Conservation (phyloP, 768 basidiomycete genomes). For the Hygrocybe coccinea region DNA sequence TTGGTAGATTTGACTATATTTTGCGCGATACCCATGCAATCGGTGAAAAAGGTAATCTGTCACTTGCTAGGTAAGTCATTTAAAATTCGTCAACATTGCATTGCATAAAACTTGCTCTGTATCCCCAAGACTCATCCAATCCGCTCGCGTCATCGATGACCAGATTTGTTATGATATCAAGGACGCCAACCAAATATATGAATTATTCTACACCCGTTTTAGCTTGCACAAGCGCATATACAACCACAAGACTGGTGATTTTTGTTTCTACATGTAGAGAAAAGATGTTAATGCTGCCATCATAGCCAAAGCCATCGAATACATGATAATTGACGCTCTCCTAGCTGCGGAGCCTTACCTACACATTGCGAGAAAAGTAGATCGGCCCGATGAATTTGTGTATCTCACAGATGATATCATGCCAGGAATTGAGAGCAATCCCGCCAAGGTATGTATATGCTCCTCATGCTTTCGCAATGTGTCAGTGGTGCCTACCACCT, state of each 20-base stretch:
- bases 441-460: slow-evolving; percentile 37
- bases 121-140: slow-evolving; percentile 57
- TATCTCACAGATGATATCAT: slow-evolving; percentile 67
- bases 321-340: slow-evolving; percentile 80
- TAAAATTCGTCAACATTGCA: neutral
- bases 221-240: slow-evolving; percentile 82
- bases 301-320: slow-evolving; percentile 73
- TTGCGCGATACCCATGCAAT: slow-evolving; percentile 68
- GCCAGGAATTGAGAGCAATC: slow-evolving; percentile 51
- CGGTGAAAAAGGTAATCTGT: slow-evolving; percentile 56
- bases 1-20: slow-evolving; percentile 73
- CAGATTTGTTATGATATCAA: slow-evolving; percentile 82
- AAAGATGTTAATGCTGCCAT: neutral
- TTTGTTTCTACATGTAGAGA: neutral
- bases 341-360: slow-evolving; percentile 60
- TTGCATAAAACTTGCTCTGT: neutral
- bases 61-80: slow-evolving; percentile 43
- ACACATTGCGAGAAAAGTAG: slow-evolving; percentile 52
- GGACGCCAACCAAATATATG: slow-evolving; percentile 70
- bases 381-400: slow-evolving; percentile 55
- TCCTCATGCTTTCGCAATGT: neutral
- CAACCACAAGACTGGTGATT: slow-evolving; percentile 66
- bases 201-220: slow-evolving; percentile 69
- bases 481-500: neutral
- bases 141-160: slow-evolving; percentile 67